Percentiles rank a stretch among this genome's conserved stretches.
Conservation (phyloP, 164 flowering plant species). For the Vitis rotundifolia region DNA sequence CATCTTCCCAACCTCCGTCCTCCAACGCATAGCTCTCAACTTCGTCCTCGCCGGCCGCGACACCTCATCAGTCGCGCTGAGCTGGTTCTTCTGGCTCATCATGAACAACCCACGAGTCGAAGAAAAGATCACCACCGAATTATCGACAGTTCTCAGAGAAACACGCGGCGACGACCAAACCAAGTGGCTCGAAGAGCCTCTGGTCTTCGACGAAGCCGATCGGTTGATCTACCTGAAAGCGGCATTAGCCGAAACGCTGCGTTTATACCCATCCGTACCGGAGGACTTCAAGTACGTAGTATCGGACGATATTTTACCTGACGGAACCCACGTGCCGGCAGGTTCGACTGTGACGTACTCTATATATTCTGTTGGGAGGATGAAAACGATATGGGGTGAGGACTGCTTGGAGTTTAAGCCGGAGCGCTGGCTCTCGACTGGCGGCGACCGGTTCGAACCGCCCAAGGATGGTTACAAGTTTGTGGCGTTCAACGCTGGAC, state of each 20-base stretch:
- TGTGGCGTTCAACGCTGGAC: slow-evolving; percentile 82
- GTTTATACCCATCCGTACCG: slow-evolving; percentile 89
- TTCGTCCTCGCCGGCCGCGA: slow-evolving; percentile 92
- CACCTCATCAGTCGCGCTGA: slow-evolving; percentile 88
- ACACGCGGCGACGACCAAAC: slow-evolving; percentile 59
- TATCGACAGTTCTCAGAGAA: slow-evolving; percentile 45
- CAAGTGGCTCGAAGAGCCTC: slow-evolving; percentile 65
- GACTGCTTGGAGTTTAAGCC: slow-evolving; percentile 83
- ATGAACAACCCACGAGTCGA: slow-evolving; percentile 65
- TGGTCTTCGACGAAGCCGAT: slow-evolving; percentile 76
- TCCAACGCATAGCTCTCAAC: slow-evolving; percentile 78
- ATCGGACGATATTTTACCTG: slow-evolving; percentile 69
- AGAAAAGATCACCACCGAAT: slow-evolving; percentile 53
- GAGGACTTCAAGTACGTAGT: slow-evolving; percentile 75
- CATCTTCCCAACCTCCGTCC: slow-evolving; percentile 43
- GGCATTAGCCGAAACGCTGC: slow-evolving; percentile 74
- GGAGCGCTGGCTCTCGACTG: slow-evolving; percentile 72
- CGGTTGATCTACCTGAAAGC: slow-evolving; percentile 71
- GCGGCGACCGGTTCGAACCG: slow-evolving; percentile 57
- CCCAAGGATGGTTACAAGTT: slow-evolving; percentile 75
- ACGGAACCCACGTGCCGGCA: slow-evolving; percentile 68
- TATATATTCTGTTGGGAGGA: slow-evolving; percentile 81
- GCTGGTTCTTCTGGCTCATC: slow-evolving; percentile 87
- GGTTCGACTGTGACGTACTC: slow-evolving; percentile 83
- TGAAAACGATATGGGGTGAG: slow-evolving; percentile 80